Evolutionary conservation across 306 rosid species (phyloP), one percentile per base, ranked within the genome.

Genomic region (Cucurbita ficifolia): DNA sequence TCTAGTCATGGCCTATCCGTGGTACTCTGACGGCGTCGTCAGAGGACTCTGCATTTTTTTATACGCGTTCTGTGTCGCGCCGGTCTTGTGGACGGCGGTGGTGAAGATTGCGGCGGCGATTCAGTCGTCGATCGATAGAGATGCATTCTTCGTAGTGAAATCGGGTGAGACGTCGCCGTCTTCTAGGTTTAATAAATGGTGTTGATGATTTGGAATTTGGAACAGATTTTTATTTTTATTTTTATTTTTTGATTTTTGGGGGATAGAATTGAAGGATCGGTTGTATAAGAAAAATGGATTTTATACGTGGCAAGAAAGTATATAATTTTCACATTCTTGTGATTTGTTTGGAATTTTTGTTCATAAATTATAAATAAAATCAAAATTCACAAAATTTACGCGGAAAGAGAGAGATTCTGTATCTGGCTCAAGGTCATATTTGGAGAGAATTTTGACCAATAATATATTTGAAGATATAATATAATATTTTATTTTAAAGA

Each of bases 1-100:
- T 18, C 22, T 88, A 33, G 89, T 87, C 29, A 92, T 92, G 98
- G 96, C 89, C 3, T 88, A 46, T 75, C 96, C 98, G 5, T 92
- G 90, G 89, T 92, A 87, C 54, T 33, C 87, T 2, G 75, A 88
- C 57, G 98, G 98, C 5, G 85, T 92, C 3, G 78, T 90, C 10
- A 84, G 98, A 82, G 98, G 92, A 7, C 79, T 92, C 33, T 75
- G 81, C 2, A 82, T 90, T 13, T 88, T 92, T 73, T 82, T 75
- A 4, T 92, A 92, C 50, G 96, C 98, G 12, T 87, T 88, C 68
- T 84, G 89, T 36, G 81, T 71, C 2, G 89, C 98, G 4, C 98
- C 98, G 1, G 68, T 88, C 38, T 0, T 84, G 42, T 92, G 98
- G 98, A 75, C 82, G 10, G 76, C 96, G 0, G 2, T 83, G 4